These are phyloP conservation scores for Mytilinidion resinicola DNA, from an alignment of 495 filamentous ascomycete genomes.

Conservation along the genomic window DNA sequence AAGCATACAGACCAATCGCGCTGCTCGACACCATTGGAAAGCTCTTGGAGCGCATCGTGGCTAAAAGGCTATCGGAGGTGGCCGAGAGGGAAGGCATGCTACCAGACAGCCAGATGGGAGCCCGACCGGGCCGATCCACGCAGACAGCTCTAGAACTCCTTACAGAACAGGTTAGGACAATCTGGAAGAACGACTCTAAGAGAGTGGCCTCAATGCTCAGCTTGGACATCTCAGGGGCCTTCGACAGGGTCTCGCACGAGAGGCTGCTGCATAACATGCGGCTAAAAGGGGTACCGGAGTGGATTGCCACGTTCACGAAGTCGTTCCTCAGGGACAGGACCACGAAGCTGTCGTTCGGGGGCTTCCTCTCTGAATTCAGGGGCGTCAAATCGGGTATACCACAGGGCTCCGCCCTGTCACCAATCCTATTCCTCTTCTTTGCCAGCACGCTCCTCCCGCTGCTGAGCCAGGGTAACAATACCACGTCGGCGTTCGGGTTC, in stretches of 20 bases:
- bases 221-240: conserved; percentile 30
- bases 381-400: not conserved
- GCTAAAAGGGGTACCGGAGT: not conserved
- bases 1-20: conserved; percentile 34
- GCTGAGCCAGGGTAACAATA: not conserved
- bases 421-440: conserved; percentile 1
- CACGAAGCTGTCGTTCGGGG: not conserved
- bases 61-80: conserved; percentile 22
- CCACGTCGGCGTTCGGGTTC: not conserved
- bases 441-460: not conserved
- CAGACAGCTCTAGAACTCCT: conserved; percentile 27
- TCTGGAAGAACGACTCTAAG: conserved; percentile 9
- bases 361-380: not conserved
- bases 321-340: not conserved
- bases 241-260: conserved; percentile 23
- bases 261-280: conserved; percentile 27
- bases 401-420: not conserved
- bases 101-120: conserved; percentile 25
- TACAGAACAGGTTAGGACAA: conserved; percentile 17
- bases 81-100: conserved; percentile 26
- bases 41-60: conserved; percentile 29
- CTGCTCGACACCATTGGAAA: conserved; percentile 37
- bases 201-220: conserved; percentile 12
- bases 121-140: conserved; percentile 15
- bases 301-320: not conserved